A percentile compares a stretch with the other conserved stretches of the same genome.
These are phyloP conservation scores for Pilobolus umbonatus DNA, from an alignment of 192 early-diverging fungal genomes.

Conservation along the genomic window DNA sequence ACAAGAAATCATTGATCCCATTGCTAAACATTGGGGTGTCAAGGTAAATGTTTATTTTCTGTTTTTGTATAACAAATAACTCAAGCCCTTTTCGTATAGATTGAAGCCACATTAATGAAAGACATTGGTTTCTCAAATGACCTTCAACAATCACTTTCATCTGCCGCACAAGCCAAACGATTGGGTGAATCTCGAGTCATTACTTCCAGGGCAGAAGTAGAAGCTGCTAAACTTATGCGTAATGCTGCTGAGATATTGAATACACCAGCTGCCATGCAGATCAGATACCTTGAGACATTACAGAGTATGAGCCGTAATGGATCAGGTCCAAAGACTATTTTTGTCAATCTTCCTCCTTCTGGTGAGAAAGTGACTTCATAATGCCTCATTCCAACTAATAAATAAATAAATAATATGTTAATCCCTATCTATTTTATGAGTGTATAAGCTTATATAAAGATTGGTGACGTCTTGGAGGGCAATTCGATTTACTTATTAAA, in stretches of 20 bases:
- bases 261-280: conserved; percentile 65
- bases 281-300: conserved; percentile 86
- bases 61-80: neutral
- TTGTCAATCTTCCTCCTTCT: conserved; percentile 48
- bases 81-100: conserved; percentile 10
- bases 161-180: conserved; percentile 84
- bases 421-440: too few species aligned
- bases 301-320: conserved; percentile 64
- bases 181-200: conserved; percentile 88
- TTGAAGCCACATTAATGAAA: conserved; percentile 82
- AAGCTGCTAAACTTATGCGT: conserved; percentile 81
- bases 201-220: conserved; percentile 74
- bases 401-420: neutral
- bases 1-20: conserved; percentile 74
- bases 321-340: conserved; percentile 67
- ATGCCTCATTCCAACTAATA: neutral
- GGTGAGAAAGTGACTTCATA: neutral
- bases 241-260: conserved; percentile 91
- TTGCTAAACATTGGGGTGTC: conserved; percentile 78
- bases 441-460: too few species aligned
- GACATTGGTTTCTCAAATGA: conserved; percentile 74
- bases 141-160: conserved; percentile 76
- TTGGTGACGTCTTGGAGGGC: too few species aligned
- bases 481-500: too few species aligned
- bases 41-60: conserved; percentile 35